Evolutionary conservation across 2,329 filamentous ascomycete species (phyloP), one percentile per base, ranked within the genome.

Genomic region (Verticillium longisporum): DNA sequence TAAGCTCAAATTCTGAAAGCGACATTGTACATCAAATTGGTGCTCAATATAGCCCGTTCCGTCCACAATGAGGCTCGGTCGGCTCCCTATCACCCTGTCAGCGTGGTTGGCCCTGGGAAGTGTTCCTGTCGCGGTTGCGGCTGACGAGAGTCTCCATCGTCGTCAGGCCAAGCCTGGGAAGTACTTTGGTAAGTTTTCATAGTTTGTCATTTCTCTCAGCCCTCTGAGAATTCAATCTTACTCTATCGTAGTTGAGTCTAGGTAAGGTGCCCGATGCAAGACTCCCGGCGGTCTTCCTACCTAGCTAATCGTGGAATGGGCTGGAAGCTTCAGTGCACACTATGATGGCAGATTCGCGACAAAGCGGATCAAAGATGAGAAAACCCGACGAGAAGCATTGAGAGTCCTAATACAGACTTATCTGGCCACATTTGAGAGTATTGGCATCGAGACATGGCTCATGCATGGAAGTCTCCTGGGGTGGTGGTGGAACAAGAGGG

Each of bases 381-480:
- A 82, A 36, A 81, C 86, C 60, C 83, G 88, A 67, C 79, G 79
- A 26, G 79, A 85, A 33, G 86, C 83, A 1, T 79, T 92, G 61
- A 82, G 80, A 58, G 81, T 87, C 65, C 83, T 94, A 67, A 80
- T 92, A 59, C 84, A 87, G 67, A 87, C 90, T 33, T 94, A 92
- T 71, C 78, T 94, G 56, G 77, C 82, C 53, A 90, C 87, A 34
- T 88, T 90, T 68, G 77, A 79, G 57, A 81, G 85, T 41, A 78
- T 90, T 34, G 83, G 85, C 2, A 73, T 92, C 61, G 87, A 93
- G 72, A 92, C 90, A 6, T 94, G 91, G 91, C 83, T 94, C 62
- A 90, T 91, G 68, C 90, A 94, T 70, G 89, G 90, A n/a, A 89
- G 88, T n/a, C 77, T 94, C 34, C 77, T 95, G 36, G 91, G 90